Conservation (phyloP, 306 rosid species). For the Sphenostylis stenocarpa region DNA sequence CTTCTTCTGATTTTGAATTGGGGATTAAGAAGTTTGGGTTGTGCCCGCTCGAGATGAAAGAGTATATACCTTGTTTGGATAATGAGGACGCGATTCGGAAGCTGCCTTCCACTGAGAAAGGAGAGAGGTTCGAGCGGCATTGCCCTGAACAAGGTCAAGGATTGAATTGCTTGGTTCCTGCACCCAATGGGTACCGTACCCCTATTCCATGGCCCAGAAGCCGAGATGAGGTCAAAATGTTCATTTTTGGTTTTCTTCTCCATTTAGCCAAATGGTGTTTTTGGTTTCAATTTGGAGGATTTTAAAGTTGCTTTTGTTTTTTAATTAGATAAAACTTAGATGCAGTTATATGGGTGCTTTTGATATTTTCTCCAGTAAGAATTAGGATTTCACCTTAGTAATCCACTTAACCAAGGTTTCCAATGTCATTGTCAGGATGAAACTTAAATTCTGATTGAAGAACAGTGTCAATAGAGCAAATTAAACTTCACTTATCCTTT, state of each 20-base stretch:
- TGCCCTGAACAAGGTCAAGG: conserved; percentile 57
- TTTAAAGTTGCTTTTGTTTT: neutral
- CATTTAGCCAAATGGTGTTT: neutral
- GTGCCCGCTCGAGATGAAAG: conserved; percentile 62
- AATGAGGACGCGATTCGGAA: conserved; percentile 60
- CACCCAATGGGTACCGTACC: conserved; percentile 67
- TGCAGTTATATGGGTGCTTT: neutral
- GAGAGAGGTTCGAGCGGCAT: conserved; percentile 81
- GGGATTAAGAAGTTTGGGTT: conserved; percentile 53
- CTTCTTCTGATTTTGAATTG: conserved; percentile 6
- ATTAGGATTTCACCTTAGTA: neutral
- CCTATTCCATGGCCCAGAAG: conserved; percentile 96
- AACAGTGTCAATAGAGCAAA: neutral
- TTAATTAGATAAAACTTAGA: neutral
- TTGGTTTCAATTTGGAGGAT: neutral
- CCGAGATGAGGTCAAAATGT: conserved; percentile 74
- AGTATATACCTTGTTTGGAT: conserved; percentile 94
- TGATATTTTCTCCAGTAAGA: neutral
- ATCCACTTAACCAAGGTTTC: neutral
- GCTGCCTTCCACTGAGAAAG: conserved; percentile 65
- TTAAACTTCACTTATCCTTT: neutral
- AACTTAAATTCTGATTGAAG: neutral
- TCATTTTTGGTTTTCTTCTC: neutral
- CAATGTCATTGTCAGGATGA: neutral
- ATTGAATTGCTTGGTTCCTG: conserved; percentile 87